Evolutionary conservation across 2,329 filamentous ascomycete species (phyloP), one percentile per base, ranked within the genome.

Genomic region (Chrysoporthe austroafricana): DNA sequence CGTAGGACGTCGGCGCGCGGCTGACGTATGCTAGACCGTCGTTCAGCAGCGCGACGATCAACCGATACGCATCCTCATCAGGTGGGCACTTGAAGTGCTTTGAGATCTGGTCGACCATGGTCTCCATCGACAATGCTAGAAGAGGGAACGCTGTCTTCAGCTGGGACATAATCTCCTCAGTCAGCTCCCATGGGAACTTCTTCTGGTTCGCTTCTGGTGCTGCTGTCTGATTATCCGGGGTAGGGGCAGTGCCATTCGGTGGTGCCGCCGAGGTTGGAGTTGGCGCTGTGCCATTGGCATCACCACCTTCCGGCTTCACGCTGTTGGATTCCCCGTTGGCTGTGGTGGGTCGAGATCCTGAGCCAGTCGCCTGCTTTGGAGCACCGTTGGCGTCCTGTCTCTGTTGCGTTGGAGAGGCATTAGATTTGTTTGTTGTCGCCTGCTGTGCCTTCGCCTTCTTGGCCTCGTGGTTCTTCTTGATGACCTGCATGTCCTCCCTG

Each of bases 21-120:
- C 92, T 93, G 54, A 98, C 93, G 74, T 97, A 97, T 39, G 93
- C 93, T 64, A 99, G 81, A 0, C 93, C 96, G 78, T 99, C 96
- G 77, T 99, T 99, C 32, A 99, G 87, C 13, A 99, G 83, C 2
- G 96, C 96, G n/a, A 98, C 95, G 72, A 99, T 99, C 18, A 99
- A 85, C 62, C 96, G 88, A 79, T 98, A 98, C 2, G 96, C 96
- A 81, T 99, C 96, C 78, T 99, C 96, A 74, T 99, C 96, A 0
- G 95, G 95, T 16, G 95, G 95, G 74, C 96, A 98, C 81, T 99
- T 99, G 87, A 99, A 99, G 80, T 98, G 91, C 84, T 98, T 98
- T 78, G 96, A 92, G 68, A 99, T 97, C 79, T 98, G 95, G 76
- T 99, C 96, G 42, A 98, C 94, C 94, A 98, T 99, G 0, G 95